Conservation (phyloP, 768 basidiomycete species). For the Lactifluus pinguis region DNA sequence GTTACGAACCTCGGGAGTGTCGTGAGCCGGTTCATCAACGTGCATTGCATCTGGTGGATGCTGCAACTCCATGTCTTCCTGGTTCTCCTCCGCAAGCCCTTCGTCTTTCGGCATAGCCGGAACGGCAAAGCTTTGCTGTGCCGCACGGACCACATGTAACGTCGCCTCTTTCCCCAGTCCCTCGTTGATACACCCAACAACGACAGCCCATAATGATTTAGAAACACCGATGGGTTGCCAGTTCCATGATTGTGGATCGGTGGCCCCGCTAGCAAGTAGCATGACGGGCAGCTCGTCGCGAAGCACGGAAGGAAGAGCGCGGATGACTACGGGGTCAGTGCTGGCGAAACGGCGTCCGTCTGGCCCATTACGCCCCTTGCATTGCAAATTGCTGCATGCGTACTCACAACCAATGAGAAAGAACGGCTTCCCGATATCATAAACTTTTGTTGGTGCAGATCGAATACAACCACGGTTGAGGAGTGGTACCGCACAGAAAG, state of each 20-base stretch:
- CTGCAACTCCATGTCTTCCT: conserved; percentile 22
- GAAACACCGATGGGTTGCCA: conserved; percentile 73
- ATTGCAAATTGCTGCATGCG: conserved; percentile 45
- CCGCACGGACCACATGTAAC: conserved; percentile 45
- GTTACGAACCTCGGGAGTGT: conserved; percentile 7
- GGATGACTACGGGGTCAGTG: conserved; percentile 63
- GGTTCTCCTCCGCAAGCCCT: conserved; percentile 2
- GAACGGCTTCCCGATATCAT: conserved; percentile 73
- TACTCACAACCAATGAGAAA: conserved; percentile 84
- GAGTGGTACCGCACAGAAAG: conserved; percentile 51
- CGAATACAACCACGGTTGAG: conserved; percentile 63
- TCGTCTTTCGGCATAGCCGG: conserved; percentile 1
- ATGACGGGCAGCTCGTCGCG: conserved; percentile 68
- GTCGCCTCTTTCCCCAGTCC: conserved; percentile 58
- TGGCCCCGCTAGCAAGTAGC: conserved; percentile 46
- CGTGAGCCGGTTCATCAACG: conserved; percentile 14
- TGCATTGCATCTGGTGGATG: conserved; percentile 15
- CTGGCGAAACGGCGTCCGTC: conserved; percentile 63
- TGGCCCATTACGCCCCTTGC: conserved; percentile 33
- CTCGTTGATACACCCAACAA: conserved; percentile 45
- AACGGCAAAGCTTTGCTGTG: conserved; percentile 43
- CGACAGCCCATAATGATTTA: conserved; percentile 63
- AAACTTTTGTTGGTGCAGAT: conserved; percentile 67
- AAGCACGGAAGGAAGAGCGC: conserved; percentile 56
- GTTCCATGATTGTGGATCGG: conserved; percentile 49